Evolutionary conservation across 441 rosid genomes (phyloP).

Genomic region (Arabidopsis hybrid): DNA sequence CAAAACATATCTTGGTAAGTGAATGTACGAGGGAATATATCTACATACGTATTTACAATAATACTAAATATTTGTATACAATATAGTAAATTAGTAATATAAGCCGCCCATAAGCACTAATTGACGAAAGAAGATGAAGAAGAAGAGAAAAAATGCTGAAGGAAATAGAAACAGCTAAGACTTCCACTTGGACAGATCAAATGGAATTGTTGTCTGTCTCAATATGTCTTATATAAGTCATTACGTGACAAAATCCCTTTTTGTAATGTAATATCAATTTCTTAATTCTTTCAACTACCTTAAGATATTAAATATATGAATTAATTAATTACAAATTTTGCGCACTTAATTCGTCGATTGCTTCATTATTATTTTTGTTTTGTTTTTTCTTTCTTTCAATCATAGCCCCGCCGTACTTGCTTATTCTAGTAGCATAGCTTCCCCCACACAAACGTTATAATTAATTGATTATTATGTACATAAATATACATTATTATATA

Average conservation of each 20-base stretch:
- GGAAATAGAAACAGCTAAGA: conserved; percentile 46
- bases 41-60: background rate
- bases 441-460: conserved; percentile 33
- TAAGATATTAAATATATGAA: conserved; percentile 12
- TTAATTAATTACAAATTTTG: conserved; percentile 13
- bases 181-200: conserved; percentile 43
- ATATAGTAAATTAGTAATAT: conserved; percentile 29
- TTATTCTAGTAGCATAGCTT: conserved; percentile 39
- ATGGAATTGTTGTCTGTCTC: conserved; percentile 47
- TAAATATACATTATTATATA: background rate
- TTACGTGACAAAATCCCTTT: conserved; percentile 40
- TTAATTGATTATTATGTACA: conserved; percentile 32
- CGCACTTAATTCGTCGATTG: conserved; percentile 47
- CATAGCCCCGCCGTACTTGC: conserved; percentile 47
- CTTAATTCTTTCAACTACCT: conserved; percentile 36
- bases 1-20: conserved; percentile 3
- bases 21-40: conserved; percentile 28
- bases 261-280: conserved; percentile 22
- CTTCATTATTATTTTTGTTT: conserved; percentile 38
- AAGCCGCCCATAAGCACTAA: conserved; percentile 46
- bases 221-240: conserved; percentile 41
- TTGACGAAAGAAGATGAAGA: conserved; percentile 14
- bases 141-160: background rate
- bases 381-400: conserved; percentile 37
- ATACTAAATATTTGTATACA: background rate